These are phyloP conservation scores for Phytophthora brassicae DNA, from an alignment of 352 stramenopile species.

Conservation along the genomic window DNA sequence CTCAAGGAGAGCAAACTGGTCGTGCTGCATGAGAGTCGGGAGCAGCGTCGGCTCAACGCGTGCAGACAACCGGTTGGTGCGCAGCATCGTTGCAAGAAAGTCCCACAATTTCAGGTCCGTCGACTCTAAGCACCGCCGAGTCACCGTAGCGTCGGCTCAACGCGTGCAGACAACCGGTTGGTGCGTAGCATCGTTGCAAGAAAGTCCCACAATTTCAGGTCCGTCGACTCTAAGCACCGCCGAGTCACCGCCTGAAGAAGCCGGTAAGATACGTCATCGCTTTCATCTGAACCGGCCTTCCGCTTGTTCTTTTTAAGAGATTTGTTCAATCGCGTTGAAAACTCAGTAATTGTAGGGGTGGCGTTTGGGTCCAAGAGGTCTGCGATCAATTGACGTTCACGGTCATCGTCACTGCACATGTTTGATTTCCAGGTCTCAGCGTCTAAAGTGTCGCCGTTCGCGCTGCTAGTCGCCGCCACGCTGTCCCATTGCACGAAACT, in stretches of 20 bases:
- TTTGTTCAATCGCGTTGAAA: slow-evolving; percentile 52
- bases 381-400: slow-evolving; percentile 56
- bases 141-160: slow-evolving; percentile 58
- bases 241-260: slow-evolving; percentile 60
- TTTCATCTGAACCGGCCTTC: slow-evolving; percentile 11
- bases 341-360: slow-evolving; percentile 43
- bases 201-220: slow-evolving; percentile 53
- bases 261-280: slow-evolving; percentile 49
- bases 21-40: slow-evolving; percentile 62
- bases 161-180: slow-evolving; percentile 62
- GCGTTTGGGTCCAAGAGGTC: slow-evolving; percentile 46
- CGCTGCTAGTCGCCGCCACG: slow-evolving; percentile 30
- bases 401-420: slow-evolving; percentile 48
- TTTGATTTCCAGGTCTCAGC: slow-evolving; percentile 48
- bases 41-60: slow-evolving; percentile 65
- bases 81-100: slow-evolving; percentile 51
- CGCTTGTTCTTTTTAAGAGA: slow-evolving; percentile 37
- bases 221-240: slow-evolving; percentile 58
- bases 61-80: slow-evolving; percentile 60
- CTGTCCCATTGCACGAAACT: slow-evolving; percentile 45
- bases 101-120: slow-evolving; percentile 55
- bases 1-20: slow-evolving; percentile 69
- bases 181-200: slow-evolving; percentile 56
- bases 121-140: slow-evolving; percentile 66
- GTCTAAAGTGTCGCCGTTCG: slow-evolving; percentile 36